Evolutionary conservation across 352 stramenopile species (phyloP), one percentile per base, ranked within the genome.

Genomic region (Phytopythium litorale): DNA sequence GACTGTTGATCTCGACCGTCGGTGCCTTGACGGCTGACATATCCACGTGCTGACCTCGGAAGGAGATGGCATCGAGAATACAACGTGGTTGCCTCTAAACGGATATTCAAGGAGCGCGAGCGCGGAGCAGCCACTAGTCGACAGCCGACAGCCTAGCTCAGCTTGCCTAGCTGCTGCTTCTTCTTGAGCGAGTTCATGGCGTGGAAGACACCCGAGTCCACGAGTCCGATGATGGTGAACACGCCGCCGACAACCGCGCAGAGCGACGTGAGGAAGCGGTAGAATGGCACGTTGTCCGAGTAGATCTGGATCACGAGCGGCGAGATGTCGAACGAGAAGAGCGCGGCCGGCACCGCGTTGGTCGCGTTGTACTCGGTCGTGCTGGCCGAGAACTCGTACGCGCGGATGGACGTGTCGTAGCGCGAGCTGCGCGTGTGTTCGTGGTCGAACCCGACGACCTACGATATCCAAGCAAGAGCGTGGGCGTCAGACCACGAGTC

Each of bases 271-370:
- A 96, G 62, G 53, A 96, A 96, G 60, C 85, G 84, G 67, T 93
- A 96, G 59, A 94, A 87, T 59, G 87, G 87, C 55, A 91, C 71
- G 52, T 71, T 74, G 62, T 90, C 75, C n/a, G 75, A 74, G 12
- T 78, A 71, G 65, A 93, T 64, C 46, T 86, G 72, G 55, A 93
- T 84, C 64, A 89, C 80, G 35, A 95, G 68, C 54, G 86, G 86
- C 52, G 82, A 90, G 38, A 92, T 88, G 68, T 95, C 86, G 61
- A 91, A 93, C 46, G 74, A 87, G 63, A 95, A 91, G 51, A 90
- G 62, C 51, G 81, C 79, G 23, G 78, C 76, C 23, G 84, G 84
- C 28, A 88, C 66, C 35, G 83, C 72, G 56, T 84, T 72, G 1
- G 67, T 77, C 46, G 68, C 74, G 61, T 84, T 84, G 58, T 93